Evolutionary conservation across 2,329 filamentous ascomycete genomes (phyloP), one percentile per base, ranked within the genome.

Genomic region (Pseudogymnoascus pannorum): DNA sequence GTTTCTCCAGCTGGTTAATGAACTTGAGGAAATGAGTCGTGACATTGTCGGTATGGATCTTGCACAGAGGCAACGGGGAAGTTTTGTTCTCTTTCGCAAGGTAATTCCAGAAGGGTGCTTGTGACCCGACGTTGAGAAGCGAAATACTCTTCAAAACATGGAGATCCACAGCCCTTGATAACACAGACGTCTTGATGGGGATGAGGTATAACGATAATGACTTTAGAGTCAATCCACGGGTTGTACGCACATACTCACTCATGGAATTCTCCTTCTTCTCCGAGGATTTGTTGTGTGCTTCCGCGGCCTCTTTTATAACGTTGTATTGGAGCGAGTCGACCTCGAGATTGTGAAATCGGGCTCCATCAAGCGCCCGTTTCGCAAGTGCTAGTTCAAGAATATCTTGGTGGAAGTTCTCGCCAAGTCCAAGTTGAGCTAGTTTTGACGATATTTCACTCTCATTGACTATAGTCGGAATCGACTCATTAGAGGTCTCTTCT

Each of bases 31-130:
- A 86, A 0, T 75, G 70, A 1, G 72, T 66, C 0, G 82, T 81
- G 18, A 87, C 84, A 64, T 87, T 81, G 68, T 88, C 86, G 0
- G 84, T 87, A 66, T 82, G 83, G 60, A 88, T 81, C 64, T 79
- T 82, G 57, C 78, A 76, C 42, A 88, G 71, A 0, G 79, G 76
- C 40, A 87, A 72, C 0, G 81, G 78, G 7, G 75, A 72, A 1
- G 74, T 67, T 58, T 76, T 77, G 68, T 86, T 84, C 66, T 85
- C 77, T 65, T 79, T 81, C 16, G 77, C 72, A 42, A 88, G 72
- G 61, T 81, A 71, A 1, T 76, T 74, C 86, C 86, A 88, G 64
- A 88, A 80, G 0, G 79, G 74, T 26, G 76, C 76, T 69, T 88
- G 86, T 4, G 80, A 75, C 1, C 86, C 86, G 16, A 87, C 84